Evolutionary conservation across 192 early-diverging fungal species (phyloP), one percentile per base, ranked within the genome.

Genomic region (Linnemannia exigua): DNA sequence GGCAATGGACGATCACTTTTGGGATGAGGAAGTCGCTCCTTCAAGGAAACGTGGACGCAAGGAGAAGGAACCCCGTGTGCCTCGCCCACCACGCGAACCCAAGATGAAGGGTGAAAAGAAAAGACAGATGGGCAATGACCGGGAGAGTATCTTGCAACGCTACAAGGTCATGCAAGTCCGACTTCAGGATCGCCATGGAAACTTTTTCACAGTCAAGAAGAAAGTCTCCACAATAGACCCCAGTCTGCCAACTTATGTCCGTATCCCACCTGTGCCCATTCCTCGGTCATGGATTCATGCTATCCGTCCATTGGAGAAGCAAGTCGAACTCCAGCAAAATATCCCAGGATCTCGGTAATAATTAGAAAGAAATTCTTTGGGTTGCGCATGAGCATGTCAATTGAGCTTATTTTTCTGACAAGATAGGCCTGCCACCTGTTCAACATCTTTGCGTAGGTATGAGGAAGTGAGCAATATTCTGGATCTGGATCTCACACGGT

Each of bases 91-190:
- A 35, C 68, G 72, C 1, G 92, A 91, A 35, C 82, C 90, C 28
- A 91, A 90, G 35, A 58, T 75, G 36, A 79, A 77, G 46, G 72
- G 80, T 5, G 82, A 81, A 20, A 75, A 82, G 76, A 69, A 74
- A 19, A 50, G 66, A 3, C 44, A 52, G 12, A 70, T 31, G 68
- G 68, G 73, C 8, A 72, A 88, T 6, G 90, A 92, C 70, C 78
- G 94, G 47, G 96, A 96, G 79, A 92, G 89, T 58, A 93, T 97
- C 69, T 88, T 97, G 48, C 92, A 94, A 67, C 83, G 91, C 76
- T 98, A 97, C 91, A 96, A 95, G 77, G 91, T 96, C 74, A 95
- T 97, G 94, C 96, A 96, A 82, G 94, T 97, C 28, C 95, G 93
- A 25, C 90, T 96, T 33, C 95, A 97, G 84, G 96, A 98, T 88